Evolutionary conservation across 176 grass and related monocot genomes (phyloP).

Genomic region (Carex scoparia): DNA sequence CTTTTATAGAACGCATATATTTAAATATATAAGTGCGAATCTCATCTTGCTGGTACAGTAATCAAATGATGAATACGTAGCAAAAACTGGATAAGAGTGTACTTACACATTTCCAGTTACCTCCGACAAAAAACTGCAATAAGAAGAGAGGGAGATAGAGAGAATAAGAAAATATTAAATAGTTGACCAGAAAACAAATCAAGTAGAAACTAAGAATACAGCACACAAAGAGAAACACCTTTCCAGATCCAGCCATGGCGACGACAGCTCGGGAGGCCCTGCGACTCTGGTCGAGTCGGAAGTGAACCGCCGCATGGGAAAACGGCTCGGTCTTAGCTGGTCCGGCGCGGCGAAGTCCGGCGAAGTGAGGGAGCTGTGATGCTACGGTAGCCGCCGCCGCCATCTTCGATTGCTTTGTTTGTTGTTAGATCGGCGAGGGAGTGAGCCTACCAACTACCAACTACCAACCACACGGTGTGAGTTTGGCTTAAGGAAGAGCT

Average conservation of each 20-base stretch:
- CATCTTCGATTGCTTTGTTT: slow-evolving; percentile 10
- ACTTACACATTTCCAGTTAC: slow-evolving; percentile 99
- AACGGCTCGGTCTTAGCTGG: not conserved
- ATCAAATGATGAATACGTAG: not conserved
- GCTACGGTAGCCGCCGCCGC: slow-evolving; percentile 58
- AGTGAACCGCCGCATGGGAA: slow-evolving; percentile 31
- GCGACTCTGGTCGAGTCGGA: slow-evolving; percentile 42
- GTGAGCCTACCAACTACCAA: too few relatives aligned
- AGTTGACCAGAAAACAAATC: not conserved
- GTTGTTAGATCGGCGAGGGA: not conserved
- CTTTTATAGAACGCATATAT: not conserved
- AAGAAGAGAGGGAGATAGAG: not conserved
- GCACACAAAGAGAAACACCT: slow-evolving; percentile 32
- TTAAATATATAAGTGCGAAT: not conserved
- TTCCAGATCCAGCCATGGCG: slow-evolving; percentile 97
- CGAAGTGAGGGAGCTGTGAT: slow-evolving; percentile 50
- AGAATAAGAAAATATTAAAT: not conserved
- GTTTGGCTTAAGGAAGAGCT: not conserved
- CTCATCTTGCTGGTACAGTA: not conserved
- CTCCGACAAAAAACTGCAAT: slow-evolving; percentile 96
- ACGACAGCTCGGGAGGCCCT: slow-evolving; percentile 52
- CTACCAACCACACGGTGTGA: not conserved
- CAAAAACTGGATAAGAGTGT: not conserved
- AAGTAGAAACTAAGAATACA: not conserved
- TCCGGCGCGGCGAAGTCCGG: slow-evolving; percentile 30